Conservation (phyloP, 108 stramenopile genomes). For the Nitzschia sp. region DNA sequence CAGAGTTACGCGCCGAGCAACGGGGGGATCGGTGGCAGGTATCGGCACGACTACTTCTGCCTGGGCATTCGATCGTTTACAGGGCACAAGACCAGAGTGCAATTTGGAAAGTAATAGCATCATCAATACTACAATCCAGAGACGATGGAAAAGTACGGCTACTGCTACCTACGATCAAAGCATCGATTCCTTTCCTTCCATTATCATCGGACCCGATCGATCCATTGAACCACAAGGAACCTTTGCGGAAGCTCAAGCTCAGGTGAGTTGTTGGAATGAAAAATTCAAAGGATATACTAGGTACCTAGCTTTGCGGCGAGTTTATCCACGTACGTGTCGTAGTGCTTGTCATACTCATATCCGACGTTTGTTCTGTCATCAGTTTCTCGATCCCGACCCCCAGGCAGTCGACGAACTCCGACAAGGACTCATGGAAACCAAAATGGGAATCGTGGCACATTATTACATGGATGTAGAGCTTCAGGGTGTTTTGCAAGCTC, state of each 20-base stretch:
- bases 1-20: too few species aligned
- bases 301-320: background rate
- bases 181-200: constrained; percentile 64
- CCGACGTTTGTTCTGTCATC: background rate
- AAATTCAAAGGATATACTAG: background rate
- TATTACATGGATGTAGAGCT: constrained; percentile 98
- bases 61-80: too few species aligned
- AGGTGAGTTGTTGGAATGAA: constrained; percentile 32
- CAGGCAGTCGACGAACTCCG: constrained; percentile 62
- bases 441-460: constrained; percentile 93
- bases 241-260: constrained; percentile 88
- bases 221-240: constrained; percentile 65
- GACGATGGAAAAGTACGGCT: background rate
- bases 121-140: too few species aligned
- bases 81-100: too few species aligned
- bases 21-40: too few species aligned
- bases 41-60: too few species aligned
- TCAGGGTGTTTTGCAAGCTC: constrained; percentile 83
- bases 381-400: constrained; percentile 81
- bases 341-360: background rate
- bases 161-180: constrained; percentile 50
- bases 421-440: constrained; percentile 50
- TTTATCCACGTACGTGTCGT: too few species aligned
- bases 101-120: too few species aligned
- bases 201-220: constrained; percentile 64